Evolutionary conservation across 768 basidiomycete species (phyloP).

Genomic region (Termitomyces eurrhizus): DNA sequence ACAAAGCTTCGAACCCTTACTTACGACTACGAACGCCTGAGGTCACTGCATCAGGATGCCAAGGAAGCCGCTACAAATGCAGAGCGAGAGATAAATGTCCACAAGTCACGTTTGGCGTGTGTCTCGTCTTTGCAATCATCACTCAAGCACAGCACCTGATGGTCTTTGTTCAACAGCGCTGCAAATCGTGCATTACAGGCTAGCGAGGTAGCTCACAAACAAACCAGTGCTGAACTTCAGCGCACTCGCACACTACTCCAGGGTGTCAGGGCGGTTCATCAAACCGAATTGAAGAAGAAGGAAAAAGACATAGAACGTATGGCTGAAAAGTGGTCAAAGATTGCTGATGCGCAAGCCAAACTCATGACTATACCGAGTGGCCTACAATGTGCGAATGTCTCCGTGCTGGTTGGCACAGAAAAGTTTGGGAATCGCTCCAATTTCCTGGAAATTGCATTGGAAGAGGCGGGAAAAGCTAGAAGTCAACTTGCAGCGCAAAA

Average conservation of each 20-base stretch:
- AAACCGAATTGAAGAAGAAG: conserved; percentile 72
- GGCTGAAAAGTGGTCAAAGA: conserved; percentile 68
- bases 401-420: conserved; percentile 41
- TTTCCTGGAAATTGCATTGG: conserved; percentile 63
- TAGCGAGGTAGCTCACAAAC: conserved; percentile 65
- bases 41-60: conserved; percentile 56
- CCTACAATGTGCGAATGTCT: conserved; percentile 49
- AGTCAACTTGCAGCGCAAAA: conserved; percentile 64
- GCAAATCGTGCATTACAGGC: conserved; percentile 51
- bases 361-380: conserved; percentile 47
- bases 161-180: conserved; percentile 31
- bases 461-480: conserved; percentile 68
- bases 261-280: conserved; percentile 62
- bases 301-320: conserved; percentile 79
- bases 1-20: conserved; percentile 72
- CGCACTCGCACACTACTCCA: conserved; percentile 69
- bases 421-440: conserved; percentile 46
- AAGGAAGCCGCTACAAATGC: conserved; percentile 64
- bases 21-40: conserved; percentile 78
- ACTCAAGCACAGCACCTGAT: not conserved
- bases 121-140: conserved; percentile 25
- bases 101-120: conserved; percentile 70
- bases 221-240: conserved; percentile 65
- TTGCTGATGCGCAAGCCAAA: conserved; percentile 66
- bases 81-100: conserved; percentile 72